Evolutionary conservation across 257 asterid genomes (phyloP).

Genomic region (Knoxia roxburghii): DNA sequence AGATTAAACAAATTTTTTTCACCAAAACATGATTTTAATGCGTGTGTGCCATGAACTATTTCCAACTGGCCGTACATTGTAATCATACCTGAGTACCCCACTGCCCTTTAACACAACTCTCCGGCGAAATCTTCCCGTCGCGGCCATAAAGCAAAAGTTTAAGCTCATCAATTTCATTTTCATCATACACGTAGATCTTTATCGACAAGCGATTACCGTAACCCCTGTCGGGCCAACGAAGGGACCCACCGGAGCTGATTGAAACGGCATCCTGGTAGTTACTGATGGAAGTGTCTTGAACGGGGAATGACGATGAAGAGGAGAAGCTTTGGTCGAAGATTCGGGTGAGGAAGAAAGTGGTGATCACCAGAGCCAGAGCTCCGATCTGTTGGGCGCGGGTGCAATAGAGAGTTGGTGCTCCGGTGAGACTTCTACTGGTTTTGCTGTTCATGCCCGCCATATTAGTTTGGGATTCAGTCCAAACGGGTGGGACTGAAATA

Average conservation of each 20-base stretch:
- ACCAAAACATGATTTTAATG: too few relatives aligned
- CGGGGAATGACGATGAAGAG: conserved; percentile 16
- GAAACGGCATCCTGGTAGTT: conserved; percentile 26
- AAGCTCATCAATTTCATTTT: conserved; percentile 69
- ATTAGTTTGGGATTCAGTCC: not conserved
- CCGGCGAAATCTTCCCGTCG: conserved; percentile 62
- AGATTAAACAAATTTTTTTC: not conserved
- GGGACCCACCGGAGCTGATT: conserved; percentile 17
- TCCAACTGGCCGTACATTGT: not conserved
- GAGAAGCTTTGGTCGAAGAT: conserved; percentile 52
- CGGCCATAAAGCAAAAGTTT: conserved; percentile 70
- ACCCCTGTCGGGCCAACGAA: conserved; percentile 41
- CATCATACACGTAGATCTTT: conserved; percentile 86
- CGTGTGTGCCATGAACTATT: too few relatives aligned
- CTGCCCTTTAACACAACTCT: conserved; percentile 81
- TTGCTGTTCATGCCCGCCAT: conserved; percentile 22
- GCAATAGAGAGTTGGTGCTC: conserved; percentile 32
- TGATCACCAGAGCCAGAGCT: conserved; percentile 56
- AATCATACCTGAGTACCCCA: conserved; percentile 86
- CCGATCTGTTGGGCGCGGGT: conserved; percentile 84
- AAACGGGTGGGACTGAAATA: not conserved
- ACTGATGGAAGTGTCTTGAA: not conserved
- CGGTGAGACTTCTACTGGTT: conserved; percentile 18
- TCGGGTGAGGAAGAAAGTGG: conserved; percentile 78
- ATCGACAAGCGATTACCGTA: conserved; percentile 44